phyloP scores from a whole-genome alignment of 768 basidiomycete genomes.

The Leccinum obscurum region DNA sequence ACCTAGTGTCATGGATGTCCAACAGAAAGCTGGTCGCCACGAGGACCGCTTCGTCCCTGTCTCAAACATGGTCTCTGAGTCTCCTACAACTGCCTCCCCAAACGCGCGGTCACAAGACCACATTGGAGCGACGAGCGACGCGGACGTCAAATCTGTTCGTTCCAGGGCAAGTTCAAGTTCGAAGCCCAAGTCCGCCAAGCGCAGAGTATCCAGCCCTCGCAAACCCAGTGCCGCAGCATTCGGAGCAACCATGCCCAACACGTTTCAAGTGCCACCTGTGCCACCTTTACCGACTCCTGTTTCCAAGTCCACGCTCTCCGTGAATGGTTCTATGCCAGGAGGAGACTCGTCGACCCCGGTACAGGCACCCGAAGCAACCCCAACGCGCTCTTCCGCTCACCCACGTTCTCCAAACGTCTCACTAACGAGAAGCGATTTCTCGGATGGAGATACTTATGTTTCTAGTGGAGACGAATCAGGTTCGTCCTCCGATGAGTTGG shows the following conservation, averaged over 20 bases:
- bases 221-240: constrained; percentile 61
- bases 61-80: constrained; percentile 19
- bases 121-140: constrained; percentile 18
- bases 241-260: constrained; percentile 65
- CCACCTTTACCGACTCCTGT: constrained; percentile 19
- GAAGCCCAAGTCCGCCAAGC: constrained; percentile 22
- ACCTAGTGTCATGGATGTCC: constrained; percentile 13
- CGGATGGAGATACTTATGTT: constrained; percentile 27
- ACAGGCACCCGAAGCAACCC: constrained; percentile 2
- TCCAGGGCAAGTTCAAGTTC: constrained; percentile 28
- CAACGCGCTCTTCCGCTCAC: constrained; percentile 11
- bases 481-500: constrained; percentile 37
- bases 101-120: constrained; percentile 22
- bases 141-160: constrained; percentile 27
- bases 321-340: constrained; percentile 16
- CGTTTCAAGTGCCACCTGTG: constrained; percentile 46
- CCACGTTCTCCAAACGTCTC: constrained; percentile 23
- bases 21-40: constrained; percentile 18
- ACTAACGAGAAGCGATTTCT: constrained; percentile 24
- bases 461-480: constrained; percentile 34
- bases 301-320: constrained; percentile 20
- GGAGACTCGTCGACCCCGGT: constrained; percentile 3
- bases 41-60: constrained; percentile 17
- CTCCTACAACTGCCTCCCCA: constrained; percentile 17
- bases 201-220: constrained; percentile 22